Base-by-base conservation (phyloP, 2,329 filamentous ascomycete genomes). In the Myriosclerotinia curreyana region DNA sequence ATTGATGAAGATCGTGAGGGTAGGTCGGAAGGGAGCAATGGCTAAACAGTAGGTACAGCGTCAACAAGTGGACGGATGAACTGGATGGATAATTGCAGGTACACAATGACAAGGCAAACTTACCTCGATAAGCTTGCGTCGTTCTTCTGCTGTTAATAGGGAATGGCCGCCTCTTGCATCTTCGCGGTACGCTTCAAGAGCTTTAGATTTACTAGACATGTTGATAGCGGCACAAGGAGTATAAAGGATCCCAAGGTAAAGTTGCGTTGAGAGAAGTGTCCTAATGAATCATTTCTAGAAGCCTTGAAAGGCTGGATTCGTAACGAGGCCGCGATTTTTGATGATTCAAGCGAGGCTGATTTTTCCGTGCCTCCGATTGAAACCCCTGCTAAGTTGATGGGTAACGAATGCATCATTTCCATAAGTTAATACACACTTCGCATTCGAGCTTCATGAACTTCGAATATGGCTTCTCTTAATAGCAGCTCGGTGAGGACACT, bases 71-170 rank as follows among this genome's bases (percentile, higher is more conserved):
- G 56, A 48, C 42, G 42, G 64, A 38, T 60, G 20, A 50, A 36
- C 38, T 52, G 38, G 49, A 64, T 48, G 36, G n/a, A 34, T 31
- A 36, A 31, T 38, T 64, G 62, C 55, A 64, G 55, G 62, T 60
- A 61, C 48, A 50, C 48, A 34, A 58, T 63, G 53, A 59, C 44
- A 59, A 36, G 44, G 36, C 25, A 50, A 53, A 68, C 71, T 51
- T 65, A 81, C 81, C 76, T 81, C 73, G 55, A 82, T 68, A 28
- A 83, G 73, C 66, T 77, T 76, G 66, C 80, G 74, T 65, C 80
- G 75, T 69, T 82, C 77, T 66, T 76, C 74, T n/a, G 76, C 72
- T 11, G 76, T 78, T 64, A 82, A 67, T 25, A 77, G 70, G 67
- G 72, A 79, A 69, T 79, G 77, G 46, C 76, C 77, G 49, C 73